Evolutionary conservation across 345 rosid species (phyloP), one percentile per base, ranked within the genome.

Genomic region (Geranium rotundifolium): DNA sequence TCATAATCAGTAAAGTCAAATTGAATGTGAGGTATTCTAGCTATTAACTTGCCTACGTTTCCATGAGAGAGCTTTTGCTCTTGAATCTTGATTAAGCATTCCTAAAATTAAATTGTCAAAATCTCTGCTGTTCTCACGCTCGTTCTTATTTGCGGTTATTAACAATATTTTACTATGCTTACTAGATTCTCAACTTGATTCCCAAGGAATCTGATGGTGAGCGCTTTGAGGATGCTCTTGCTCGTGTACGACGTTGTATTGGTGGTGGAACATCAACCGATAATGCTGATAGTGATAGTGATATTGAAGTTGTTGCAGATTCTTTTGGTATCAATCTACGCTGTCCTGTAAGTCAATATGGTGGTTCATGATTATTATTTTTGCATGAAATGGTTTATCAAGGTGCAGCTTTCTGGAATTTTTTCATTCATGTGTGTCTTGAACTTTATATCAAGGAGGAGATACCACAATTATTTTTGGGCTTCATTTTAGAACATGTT

Each of bases 291-390:
- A 88, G 99, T 68, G 99, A 90, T 72, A 93, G 99, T 77, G 99
- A 93, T 66, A 67, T 90, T 68, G 97, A 93, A 86, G 97, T 93
- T 70, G 97, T 93, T 73, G 97, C 97, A 39, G 99, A 93, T 63
- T 81, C 79, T 67, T 71, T 93, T 63, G 65, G 71, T 69, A 85
- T 90, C 77, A 88, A 80, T 74, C 89, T 93, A 10, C 95, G 99
- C 18, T 93, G 99, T 79, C 99, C 97, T 68, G 99, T 93, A 79
- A 83, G 98, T 80, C 12, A 5, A 17, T 1, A 20, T 68, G 57
- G 50, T 15, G 54, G 9, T 56, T 18, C 54, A 20, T 54, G 60
- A 37, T 56, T 19, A 7, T 37, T 66, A 14, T 14, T 14, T 2
- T 46, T 46, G 10, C 16, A 46, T 46, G 52, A 46, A 46, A 46